A percentile compares a stretch with the other conserved stretches of the same genome.
Conservation (phyloP, 306 rosid genomes). For the Glycine tomentella region DNA sequence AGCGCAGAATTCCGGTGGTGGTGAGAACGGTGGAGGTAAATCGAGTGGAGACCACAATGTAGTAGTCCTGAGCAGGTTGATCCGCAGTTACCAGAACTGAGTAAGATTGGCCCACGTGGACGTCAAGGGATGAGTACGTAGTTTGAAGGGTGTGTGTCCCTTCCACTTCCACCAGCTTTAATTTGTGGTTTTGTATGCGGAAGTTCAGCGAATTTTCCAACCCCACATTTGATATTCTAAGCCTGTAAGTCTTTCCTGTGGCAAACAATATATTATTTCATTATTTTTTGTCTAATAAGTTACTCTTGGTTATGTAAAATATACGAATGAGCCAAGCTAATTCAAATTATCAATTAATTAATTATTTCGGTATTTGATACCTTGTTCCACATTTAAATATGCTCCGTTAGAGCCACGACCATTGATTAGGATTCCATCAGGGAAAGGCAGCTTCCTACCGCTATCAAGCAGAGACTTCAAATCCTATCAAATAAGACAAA, state of each 20-base stretch:
- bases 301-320: no score
- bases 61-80: slow-evolving; percentile 87
- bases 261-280: no score
- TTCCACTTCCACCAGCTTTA: slow-evolving; percentile 91
- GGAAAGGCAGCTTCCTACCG: slow-evolving; percentile 76
- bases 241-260: slow-evolving; percentile 94
- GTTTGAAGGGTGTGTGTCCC: slow-evolving; percentile 96
- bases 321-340: no score
- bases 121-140: slow-evolving; percentile 84
- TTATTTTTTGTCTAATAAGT: no score
- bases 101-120: slow-evolving; percentile 92
- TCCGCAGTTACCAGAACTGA: slow-evolving; percentile 92
- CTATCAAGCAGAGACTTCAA: slow-evolving; percentile 69
- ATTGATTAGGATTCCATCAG: slow-evolving; percentile 96
- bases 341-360: no score
- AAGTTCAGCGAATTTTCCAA: slow-evolving; percentile 82
- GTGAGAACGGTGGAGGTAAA: slow-evolving; percentile 73
- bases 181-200: slow-evolving; percentile 78
- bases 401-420: slow-evolving; percentile 90
- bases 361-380: slow-evolving; percentile 34
- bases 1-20: slow-evolving; percentile 75
- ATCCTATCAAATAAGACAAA: slow-evolving; percentile 46
- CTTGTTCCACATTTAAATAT: slow-evolving; percentile 89
- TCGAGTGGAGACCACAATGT: slow-evolving; percentile 79
- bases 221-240: slow-evolving; percentile 94